Percentiles rank a stretch among this genome's conserved stretches.
Conservation (phyloP, 495 filamentous ascomycete species). For the Penicillium crystallinum region DNA sequence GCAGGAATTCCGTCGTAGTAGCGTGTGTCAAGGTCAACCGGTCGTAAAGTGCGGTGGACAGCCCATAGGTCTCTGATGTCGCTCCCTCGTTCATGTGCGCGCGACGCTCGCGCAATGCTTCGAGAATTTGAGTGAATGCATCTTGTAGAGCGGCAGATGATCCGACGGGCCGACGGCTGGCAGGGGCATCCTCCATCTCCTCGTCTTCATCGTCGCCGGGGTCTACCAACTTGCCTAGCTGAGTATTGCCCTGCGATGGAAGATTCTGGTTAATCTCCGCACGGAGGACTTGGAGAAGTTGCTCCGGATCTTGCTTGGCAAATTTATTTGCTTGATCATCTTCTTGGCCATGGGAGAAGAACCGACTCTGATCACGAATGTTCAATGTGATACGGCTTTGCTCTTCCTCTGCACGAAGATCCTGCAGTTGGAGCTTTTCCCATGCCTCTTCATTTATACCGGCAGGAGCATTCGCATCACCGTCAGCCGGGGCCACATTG, state of each 20-base stretch:
- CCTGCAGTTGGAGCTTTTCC: conserved; percentile 68
- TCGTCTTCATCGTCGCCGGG: conserved; percentile 55
- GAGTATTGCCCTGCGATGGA: conserved; percentile 53
- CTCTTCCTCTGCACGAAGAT: conserved; percentile 69
- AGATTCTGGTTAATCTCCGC: conserved; percentile 50
- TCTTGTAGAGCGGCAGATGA: conserved; percentile 33
- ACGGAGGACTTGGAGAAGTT: conserved; percentile 61
- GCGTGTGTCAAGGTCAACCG: conserved; percentile 79
- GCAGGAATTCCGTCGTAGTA: conserved; percentile 89
- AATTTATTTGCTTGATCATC: conserved; percentile 54
- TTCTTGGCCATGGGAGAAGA: conserved; percentile 63
- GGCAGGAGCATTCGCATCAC: conserved; percentile 54
- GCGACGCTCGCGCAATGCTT: conserved; percentile 40
- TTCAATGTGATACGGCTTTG: conserved; percentile 76
- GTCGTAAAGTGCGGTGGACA: conserved; percentile 63
- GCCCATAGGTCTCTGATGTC: conserved; percentile 49
- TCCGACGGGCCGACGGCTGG: conserved; percentile 26
- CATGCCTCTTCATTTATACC: conserved; percentile 73
- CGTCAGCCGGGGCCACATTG: conserved; percentile 72
- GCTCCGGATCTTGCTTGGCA: conserved; percentile 59
- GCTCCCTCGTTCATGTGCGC: conserved; percentile 28
- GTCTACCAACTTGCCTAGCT: conserved; percentile 44
- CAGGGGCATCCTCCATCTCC: conserved; percentile 46
- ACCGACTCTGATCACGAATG: conserved; percentile 75
- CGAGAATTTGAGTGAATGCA: conserved; percentile 40